phyloP scores from a whole-genome alignment of 2,329 filamentous ascomycete genomes.

The Rosellinia necatrix region DNA sequence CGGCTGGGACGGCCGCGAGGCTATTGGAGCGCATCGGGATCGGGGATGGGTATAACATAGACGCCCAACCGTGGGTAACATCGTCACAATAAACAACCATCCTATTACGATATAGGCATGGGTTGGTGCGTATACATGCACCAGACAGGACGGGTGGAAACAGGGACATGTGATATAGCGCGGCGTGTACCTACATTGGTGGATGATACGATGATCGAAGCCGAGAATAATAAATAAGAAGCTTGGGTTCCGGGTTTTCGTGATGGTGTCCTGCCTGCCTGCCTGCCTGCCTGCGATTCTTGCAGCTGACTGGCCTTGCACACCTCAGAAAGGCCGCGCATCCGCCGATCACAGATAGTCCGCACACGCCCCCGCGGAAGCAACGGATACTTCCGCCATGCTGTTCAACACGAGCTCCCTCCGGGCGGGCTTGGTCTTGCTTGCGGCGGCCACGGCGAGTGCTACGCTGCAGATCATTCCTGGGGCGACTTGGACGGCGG shows the following conservation, averaged over 20 bases:
- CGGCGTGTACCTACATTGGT: background rate
- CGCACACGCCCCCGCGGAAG: background rate
- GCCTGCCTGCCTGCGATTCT: background rate
- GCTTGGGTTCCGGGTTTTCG: background rate
- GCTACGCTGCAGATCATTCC: conserved; percentile 39
- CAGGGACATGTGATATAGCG: background rate
- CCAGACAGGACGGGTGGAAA: background rate
- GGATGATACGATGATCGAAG: background rate
- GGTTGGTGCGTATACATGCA: background rate
- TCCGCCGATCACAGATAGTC: background rate
- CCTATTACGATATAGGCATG: background rate
- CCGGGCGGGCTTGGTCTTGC: conserved; percentile 28
- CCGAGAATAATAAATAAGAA: conserved; percentile 16
- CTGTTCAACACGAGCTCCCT: conserved; percentile 7
- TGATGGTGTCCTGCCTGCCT: background rate
- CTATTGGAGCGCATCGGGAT: conserved; percentile 24
- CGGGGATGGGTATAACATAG: conserved; percentile 3
- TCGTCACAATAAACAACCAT: background rate
- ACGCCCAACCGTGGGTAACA: conserved; percentile 5
- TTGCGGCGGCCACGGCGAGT: conserved; percentile 30
- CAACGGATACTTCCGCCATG: conserved; percentile 9
- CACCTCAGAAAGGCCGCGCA: background rate
- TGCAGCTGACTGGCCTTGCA: background rate
- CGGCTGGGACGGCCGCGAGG: background rate
- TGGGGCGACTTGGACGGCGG: conserved; percentile 38